Evolutionary conservation across 225 moss, liverwort and hornwort species (phyloP).

Genomic region (Pseudisothecium myosuroides): DNA sequence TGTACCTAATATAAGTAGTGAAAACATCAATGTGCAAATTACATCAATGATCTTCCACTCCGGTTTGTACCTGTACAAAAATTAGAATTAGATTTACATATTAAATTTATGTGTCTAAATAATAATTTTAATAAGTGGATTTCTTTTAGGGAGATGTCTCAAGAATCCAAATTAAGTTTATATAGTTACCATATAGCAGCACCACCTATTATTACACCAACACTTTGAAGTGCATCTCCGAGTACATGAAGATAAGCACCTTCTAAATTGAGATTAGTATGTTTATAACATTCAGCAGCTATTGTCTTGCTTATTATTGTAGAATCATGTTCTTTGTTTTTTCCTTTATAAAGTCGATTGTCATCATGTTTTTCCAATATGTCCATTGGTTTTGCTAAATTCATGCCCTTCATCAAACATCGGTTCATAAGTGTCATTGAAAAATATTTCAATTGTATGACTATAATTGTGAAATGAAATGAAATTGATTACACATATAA

Average conservation of each 20-base stretch:
- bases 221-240: slow-evolving; percentile 68
- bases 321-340: background rate
- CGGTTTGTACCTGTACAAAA: slow-evolving; percentile 28
- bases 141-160: fast-evolving
- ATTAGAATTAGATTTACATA: background rate
- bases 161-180: background rate
- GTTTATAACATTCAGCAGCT: background rate
- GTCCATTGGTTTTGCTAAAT: background rate
- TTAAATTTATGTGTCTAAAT: too few relatives aligned
- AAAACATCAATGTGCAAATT: slow-evolving; percentile 72
- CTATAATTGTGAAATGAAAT: background rate
- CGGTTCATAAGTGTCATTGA: background rate
- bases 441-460: background rate
- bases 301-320: background rate
- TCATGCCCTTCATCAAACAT: slow-evolving; percentile 15
- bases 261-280: slow-evolving; percentile 43
- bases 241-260: slow-evolving; percentile 81
- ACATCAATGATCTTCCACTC: slow-evolving; percentile 66
- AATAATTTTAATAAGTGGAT: background rate
- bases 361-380: background rate
- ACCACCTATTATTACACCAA: slow-evolving; percentile 74
- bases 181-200: slow-evolving; percentile 52
- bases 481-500: too few relatives aligned
- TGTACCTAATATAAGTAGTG: slow-evolving; percentile 57
- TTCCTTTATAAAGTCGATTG: background rate